Conservation (phyloP, 495 filamentous ascomycete species). For the Hypoxylon cercidicola region DNA sequence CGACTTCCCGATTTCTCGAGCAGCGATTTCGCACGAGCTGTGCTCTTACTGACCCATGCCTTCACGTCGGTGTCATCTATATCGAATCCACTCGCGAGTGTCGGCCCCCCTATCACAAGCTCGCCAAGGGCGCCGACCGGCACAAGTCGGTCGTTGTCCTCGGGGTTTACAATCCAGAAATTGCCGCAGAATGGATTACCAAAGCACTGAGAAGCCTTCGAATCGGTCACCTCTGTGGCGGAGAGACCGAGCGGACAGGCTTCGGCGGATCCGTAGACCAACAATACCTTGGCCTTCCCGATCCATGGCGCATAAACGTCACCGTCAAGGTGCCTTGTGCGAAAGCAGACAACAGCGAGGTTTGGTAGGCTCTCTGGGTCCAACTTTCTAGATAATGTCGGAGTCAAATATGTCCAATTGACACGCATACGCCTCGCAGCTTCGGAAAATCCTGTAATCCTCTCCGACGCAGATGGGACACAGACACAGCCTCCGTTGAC, state of each 20-base stretch:
- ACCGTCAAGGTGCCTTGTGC: conserved; percentile 53
- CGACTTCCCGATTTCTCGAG: conserved; percentile 42
- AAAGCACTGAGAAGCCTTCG: conserved; percentile 52
- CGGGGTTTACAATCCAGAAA: conserved; percentile 59
- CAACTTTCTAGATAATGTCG: conserved; percentile 55
- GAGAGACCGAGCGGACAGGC: conserved; percentile 58
- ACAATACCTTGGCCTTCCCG: conserved; percentile 54
- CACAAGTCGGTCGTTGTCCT: conserved; percentile 58
- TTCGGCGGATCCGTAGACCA: conserved; percentile 58
- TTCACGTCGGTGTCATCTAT: conserved; percentile 35
- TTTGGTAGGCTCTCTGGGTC: conserved; percentile 50
- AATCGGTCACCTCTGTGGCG: conserved; percentile 51
- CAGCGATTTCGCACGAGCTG: conserved; percentile 27
- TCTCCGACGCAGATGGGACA: conserved; percentile 56
- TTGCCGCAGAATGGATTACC: conserved; percentile 56
- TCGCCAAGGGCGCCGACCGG: conserved; percentile 60
- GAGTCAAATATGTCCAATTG: conserved; percentile 62
- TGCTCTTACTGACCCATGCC: conserved; percentile 28
- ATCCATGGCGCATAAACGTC: conserved; percentile 56
- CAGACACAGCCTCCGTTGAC: conserved; percentile 64
- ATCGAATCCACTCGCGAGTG: conserved; percentile 48
- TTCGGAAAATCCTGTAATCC: conserved; percentile 48
- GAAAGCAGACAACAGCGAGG: conserved; percentile 57
- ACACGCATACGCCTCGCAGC: conserved; percentile 59
- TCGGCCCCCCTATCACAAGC: conserved; percentile 59